phyloP scores from a whole-genome alignment of 140 eudicot species.

The Flaveria floridana region DNA sequence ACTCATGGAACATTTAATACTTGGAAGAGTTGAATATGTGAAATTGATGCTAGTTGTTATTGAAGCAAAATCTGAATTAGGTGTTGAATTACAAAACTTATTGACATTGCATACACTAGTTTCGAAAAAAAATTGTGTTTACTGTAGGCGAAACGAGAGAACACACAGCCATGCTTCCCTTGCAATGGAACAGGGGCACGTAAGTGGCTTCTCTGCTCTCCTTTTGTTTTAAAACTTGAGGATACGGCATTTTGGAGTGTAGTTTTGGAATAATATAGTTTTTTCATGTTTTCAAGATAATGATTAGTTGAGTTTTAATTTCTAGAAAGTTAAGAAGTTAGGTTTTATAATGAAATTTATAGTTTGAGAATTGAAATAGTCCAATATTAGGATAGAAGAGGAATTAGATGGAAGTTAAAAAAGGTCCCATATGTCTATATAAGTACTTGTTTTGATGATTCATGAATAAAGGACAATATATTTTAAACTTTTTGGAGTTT shows the following conservation, averaged over 20 bases:
- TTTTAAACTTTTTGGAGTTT: no score
- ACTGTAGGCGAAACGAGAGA: constrained; percentile 81
- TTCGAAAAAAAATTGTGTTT: background rate
- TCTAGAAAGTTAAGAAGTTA: background rate
- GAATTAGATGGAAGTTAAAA: background rate
- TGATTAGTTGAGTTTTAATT: background rate
- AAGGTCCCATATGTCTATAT: background rate
- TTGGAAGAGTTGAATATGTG: background rate
- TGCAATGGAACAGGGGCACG: constrained; percentile 93
- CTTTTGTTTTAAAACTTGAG: background rate
- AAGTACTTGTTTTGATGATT: no score
- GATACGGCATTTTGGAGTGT: background rate
- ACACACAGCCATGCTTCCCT: constrained; percentile 97
- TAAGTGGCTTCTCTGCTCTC: constrained; percentile 37
- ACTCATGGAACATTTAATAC: background rate
- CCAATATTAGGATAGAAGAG: no score
- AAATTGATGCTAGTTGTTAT: background rate
- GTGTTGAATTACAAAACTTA: background rate
- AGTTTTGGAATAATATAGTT: background rate
- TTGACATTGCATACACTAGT: constrained; percentile 1
- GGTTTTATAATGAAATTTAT: background rate
- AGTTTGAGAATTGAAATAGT: background rate
- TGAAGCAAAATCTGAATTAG: constrained; percentile 5
- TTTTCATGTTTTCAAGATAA: background rate
- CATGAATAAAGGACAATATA: background rate